Evolutionary conservation across 768 basidiomycete genomes (phyloP), one percentile per base, ranked within the genome.

Genomic region (Boletales sp.): DNA sequence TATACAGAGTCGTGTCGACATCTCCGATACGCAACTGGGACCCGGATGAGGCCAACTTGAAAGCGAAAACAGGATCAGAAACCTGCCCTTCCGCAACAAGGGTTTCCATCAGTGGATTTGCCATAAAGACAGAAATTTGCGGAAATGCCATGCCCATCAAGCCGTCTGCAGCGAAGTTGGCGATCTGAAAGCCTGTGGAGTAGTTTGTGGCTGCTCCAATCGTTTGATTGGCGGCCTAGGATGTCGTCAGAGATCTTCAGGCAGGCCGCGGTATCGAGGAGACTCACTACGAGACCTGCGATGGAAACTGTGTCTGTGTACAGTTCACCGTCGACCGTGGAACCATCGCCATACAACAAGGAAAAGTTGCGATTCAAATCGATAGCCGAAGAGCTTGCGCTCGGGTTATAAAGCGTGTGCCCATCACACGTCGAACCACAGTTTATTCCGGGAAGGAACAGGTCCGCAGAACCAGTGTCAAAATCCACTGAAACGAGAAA

Each of bases 121-220:
- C 60, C 17, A 50, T 49, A 52, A 68, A 75, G 3, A 38, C 55
- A 3, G 76, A 73, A 27, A 79, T 59, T 17, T 62, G 42, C 12
- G 60, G 47, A 63, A 75, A 79, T 0, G 62, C 74, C 76, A 79
- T 72, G 49, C 77, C 74, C 56, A 72, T 57, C 8, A 72, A 44
- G 7, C 71, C 70, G 36, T 69, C 68, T 1, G 66, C 45, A n/a
- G 51, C 34, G 13, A 58, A 67, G 3, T 10, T 43, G 9, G 46
- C 17, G 4, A n/a, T 21, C 19, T 56, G 36, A 17, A 67, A 52
- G 13, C 12, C 30, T 5, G 51, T 27, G 8, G 63, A 48, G 49
- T 63, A 65, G 1, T 55, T 43, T 2, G 46, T 40, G 13, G 63
- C 63, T 29, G 51, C 63, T 4, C 65, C 65, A 12, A 66, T 2